Base-by-base conservation (phyloP, 2,329 filamentous ascomycete species). In the Byssothecium circinans region DNA sequence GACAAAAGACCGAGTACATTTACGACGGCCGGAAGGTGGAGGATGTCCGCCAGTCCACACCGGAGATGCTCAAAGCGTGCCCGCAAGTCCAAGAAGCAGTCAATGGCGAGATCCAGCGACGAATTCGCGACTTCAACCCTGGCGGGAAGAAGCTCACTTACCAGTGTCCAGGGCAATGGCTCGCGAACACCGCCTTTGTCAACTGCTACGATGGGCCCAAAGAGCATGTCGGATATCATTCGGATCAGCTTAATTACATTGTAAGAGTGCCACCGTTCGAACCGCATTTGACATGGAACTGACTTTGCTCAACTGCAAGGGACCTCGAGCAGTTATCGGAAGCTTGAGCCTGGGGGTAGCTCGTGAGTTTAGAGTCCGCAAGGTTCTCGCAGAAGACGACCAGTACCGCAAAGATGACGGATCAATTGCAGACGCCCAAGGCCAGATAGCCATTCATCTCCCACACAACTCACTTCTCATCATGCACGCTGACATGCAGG, bases 401-500 rank as follows among this genome's bases (percentile, higher is more conserved):
- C 56, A 65, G 17, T 45, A 63, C 44, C 69, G 74, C 35, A 66
- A 71, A 52, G 70, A 65, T 14, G 57, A 73, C 43, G 61, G 65
- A 25, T 54, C 33, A 49, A 64, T 64, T 11, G 75, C 81, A 1
- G 86, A 94, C 54, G 78, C 81, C 0, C 83, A 88, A 62, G 92
- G 91, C 3, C 91, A 96, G 66, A 92, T 97, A 49, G 85, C 90
- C 1, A 94, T 97, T 35, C 90, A 96, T 60, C 82, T 97, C 0
- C 92, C 92, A 0, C 94, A 97, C 70, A 97, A 97, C 69, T 95
- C 89, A 0, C 80, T 97, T 0, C 79, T 99, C 0, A 79, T 97
- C 8, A 97, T 99, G 94, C 91, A 97, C 64, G 91, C 92, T 1
- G 90, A 95, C 66, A 97, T 96, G 89, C 92, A 97, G 65, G 92